Percentiles rank a stretch among this genome's conserved stretches.
Conservation (phyloP, 306 rosid genomes). For the Vigna hirtella region DNA sequence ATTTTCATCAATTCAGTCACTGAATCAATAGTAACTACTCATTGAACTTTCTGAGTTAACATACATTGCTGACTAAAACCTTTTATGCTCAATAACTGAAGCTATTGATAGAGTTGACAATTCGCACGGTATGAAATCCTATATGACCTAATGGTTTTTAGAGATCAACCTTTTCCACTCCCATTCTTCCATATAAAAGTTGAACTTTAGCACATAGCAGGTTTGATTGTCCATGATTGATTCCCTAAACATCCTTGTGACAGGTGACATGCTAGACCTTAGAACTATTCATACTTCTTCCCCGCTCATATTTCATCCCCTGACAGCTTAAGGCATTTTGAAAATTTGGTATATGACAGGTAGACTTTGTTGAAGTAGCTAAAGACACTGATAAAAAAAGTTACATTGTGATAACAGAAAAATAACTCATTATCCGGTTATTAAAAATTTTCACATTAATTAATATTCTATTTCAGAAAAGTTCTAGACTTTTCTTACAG, state of each 20-base stretch:
- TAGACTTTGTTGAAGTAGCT: neutral
- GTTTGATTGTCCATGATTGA: neutral
- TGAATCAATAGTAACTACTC: too few relatives aligned
- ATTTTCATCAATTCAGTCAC: too few relatives aligned
- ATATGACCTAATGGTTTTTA: neutral
- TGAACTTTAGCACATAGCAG: neutral
- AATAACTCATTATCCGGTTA: neutral
- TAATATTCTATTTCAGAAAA: slow-evolving; percentile 2
- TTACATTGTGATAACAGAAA: neutral
- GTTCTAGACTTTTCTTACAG: neutral
- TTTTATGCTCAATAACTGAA: too few relatives aligned
- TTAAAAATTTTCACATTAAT: neutral
- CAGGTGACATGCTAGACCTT: neutral
- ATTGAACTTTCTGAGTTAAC: too few relatives aligned
- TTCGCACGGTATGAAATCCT: too few relatives aligned
- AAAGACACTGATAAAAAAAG: neutral
- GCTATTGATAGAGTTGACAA: too few relatives aligned
- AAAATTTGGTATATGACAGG: neutral
- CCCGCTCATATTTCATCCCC: neutral
- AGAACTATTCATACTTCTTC: neutral
- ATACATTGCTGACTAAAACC: too few relatives aligned
- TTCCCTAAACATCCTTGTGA: slow-evolving; percentile 4
- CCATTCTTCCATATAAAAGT: neutral
- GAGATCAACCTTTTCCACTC: neutral
- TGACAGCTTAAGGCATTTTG: neutral